A percentile compares a stretch with the other conserved stretches of the same genome.
Conservation (phyloP, 768 basidiomycete genomes). For the Lyophyllum shimeji region DNA sequence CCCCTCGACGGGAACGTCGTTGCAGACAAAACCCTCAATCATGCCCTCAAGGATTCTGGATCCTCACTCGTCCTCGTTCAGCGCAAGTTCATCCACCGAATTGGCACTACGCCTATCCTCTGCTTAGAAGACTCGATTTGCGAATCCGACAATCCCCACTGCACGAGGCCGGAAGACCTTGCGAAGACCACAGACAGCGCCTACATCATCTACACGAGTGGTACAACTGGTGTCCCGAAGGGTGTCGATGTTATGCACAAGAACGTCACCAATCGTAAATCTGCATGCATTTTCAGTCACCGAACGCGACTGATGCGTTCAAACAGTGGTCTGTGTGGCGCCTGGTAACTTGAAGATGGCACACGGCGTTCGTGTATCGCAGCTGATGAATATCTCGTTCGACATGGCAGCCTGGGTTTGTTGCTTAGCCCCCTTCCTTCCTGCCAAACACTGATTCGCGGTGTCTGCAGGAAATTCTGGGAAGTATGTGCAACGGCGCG, state of each 20-base stretch:
- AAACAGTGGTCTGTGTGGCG: slow-evolving; percentile 32
- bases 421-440: background rate
- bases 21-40: slow-evolving; percentile 50
- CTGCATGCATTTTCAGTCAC: slow-evolving; percentile 26
- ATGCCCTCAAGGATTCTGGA: slow-evolving; percentile 48
- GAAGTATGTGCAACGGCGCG: slow-evolving; percentile 47
- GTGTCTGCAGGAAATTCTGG: slow-evolving; percentile 53
- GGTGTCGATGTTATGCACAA: slow-evolving; percentile 58
- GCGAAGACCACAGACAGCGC: slow-evolving; percentile 40
- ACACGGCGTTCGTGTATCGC: slow-evolving; percentile 53
- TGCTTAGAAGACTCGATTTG: slow-evolving; percentile 24
- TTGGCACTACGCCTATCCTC: background rate
- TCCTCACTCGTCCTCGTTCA: slow-evolving; percentile 43
- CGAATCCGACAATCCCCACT: slow-evolving; percentile 26
- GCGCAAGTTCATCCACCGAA: slow-evolving; percentile 37
- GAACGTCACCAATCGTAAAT: slow-evolving; percentile 56
- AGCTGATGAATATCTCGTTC: slow-evolving; percentile 63
- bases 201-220: slow-evolving; percentile 63
- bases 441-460: slow-evolving; percentile 37
- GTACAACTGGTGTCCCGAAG: slow-evolving; percentile 56
- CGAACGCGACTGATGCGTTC: background rate
- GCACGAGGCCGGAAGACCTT: slow-evolving; percentile 35
- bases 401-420: slow-evolving; percentile 64
- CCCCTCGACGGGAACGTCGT: slow-evolving; percentile 58
- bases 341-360: slow-evolving; percentile 59